A percentile compares a stretch with the other conserved stretches of the same genome.
Evolutionary conservation across 768 basidiomycete genomes (phyloP).

Genomic region (Mycena vitilis): DNA sequence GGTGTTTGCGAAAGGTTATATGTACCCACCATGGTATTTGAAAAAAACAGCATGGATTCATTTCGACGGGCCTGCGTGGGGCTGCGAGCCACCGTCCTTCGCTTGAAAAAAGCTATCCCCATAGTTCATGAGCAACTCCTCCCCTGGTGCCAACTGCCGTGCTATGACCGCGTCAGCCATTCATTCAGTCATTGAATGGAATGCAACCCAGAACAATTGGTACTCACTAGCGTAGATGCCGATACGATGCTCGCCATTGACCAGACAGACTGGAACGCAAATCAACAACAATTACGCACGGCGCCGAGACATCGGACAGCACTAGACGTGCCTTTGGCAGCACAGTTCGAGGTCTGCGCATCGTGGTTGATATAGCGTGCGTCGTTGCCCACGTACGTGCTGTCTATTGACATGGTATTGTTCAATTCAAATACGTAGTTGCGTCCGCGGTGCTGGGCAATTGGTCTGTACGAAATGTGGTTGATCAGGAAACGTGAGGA

Average conservation of each 20-base stretch:
- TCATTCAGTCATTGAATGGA: background rate
- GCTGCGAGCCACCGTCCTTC: background rate
- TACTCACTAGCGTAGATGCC: slow-evolving; percentile 70
- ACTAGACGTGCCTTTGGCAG: slow-evolving; percentile 53
- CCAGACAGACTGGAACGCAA: slow-evolving; percentile 56
- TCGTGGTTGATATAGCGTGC: slow-evolving; percentile 80
- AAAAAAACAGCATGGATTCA: background rate
- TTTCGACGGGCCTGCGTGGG: background rate
- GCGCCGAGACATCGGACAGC: background rate
- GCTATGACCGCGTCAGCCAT: slow-evolving; percentile 42
- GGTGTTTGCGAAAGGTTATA: no score
- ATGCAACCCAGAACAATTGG: background rate
- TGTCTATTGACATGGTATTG: slow-evolving; percentile 60
- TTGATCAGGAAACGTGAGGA: background rate
- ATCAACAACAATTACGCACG: background rate
- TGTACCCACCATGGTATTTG: background rate
- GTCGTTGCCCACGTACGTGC: slow-evolving; percentile 66
- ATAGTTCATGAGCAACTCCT: slow-evolving; percentile 70
- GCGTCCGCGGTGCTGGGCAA: slow-evolving; percentile 60
- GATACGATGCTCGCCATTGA: slow-evolving; percentile 77
- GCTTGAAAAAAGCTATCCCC: slow-evolving; percentile 59
- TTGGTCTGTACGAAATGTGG: slow-evolving; percentile 45
- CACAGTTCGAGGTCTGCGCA: slow-evolving; percentile 53
- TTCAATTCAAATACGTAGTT: slow-evolving; percentile 75
- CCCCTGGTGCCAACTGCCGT: slow-evolving; percentile 51